A percentile compares a stretch with the other conserved stretches of the same genome.
phyloP scores from a whole-genome alignment of 225 moss, liverwort and hornwort species.

The Physcomitrium patens region DNA sequence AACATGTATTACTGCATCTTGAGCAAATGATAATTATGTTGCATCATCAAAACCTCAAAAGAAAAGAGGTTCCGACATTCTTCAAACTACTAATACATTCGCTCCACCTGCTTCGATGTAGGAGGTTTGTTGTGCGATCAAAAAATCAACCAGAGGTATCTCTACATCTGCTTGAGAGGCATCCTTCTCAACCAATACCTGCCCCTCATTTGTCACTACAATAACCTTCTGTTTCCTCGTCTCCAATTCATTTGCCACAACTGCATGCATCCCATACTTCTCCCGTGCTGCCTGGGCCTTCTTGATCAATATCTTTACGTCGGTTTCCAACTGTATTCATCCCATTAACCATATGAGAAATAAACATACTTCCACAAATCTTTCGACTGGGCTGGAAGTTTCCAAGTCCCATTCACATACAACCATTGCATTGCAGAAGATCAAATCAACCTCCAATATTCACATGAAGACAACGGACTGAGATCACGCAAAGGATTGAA shows the following conservation, averaged over 20 bases:
- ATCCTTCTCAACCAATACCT: conserved; percentile 67
- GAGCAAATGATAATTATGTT: neutral
- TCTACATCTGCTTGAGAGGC: conserved; percentile 72
- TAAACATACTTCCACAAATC: too few relatives aligned
- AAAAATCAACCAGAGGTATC: conserved; percentile 63
- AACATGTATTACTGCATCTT: conserved; percentile 10
- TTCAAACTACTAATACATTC: neutral
- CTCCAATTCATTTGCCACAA: conserved; percentile 92
- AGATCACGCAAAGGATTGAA: neutral
- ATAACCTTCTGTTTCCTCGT: conserved; percentile 91
- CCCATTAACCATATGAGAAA: neutral
- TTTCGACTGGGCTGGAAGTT: too few relatives aligned
- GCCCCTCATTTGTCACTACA: conserved; percentile 73
- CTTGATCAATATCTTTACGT: conserved; percentile 68
- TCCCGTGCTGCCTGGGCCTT: conserved; percentile 84
- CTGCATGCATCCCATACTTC: conserved; percentile 81
- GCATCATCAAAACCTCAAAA: neutral
- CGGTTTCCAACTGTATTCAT: conserved; percentile 87
- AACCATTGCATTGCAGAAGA: neutral
- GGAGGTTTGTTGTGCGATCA: conserved; percentile 59
- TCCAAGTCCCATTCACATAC: too few relatives aligned
- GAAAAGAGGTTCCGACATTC: neutral
- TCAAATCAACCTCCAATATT: neutral
- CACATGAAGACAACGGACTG: neutral
- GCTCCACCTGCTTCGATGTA: conserved; percentile 52